Base-by-base conservation (phyloP, 2,329 filamentous ascomycete species). In the Aspergillus eucalypticola region DNA sequence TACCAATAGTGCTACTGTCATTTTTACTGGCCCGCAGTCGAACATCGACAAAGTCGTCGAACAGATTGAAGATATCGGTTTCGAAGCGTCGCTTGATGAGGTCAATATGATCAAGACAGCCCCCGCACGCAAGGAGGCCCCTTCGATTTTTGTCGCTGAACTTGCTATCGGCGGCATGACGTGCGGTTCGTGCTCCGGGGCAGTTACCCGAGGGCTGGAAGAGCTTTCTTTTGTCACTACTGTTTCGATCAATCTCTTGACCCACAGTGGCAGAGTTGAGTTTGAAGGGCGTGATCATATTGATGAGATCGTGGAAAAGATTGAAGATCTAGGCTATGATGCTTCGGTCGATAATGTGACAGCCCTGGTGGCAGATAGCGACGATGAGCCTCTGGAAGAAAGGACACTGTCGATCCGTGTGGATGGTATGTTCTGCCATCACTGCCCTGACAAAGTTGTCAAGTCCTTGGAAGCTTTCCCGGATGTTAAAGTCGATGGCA, bases 361-460 rank as follows among this genome's bases (percentile, higher is more conserved):
- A 11, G 66, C 71, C 8, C 42, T 71, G 42, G 54, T 49, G 25
- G 29, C 77, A 25, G 66, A 81, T 15, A 61, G 71, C 2, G 65
- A 75, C n/a, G 32, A 58, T 15, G 66, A 75, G 4, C 62, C 62
- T 4, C 49, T 60, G 0, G 65, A 67, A 50, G 73, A 80, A 54
- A 80, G 90, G 50, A 86, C 85, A 1, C 82, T 91, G 2, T 84
- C 88, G 58, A 86, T 93, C 59, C 76, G 76, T 41, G 79, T 94
- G 52, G 83, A 89, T 53, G 90, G 90, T 52, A 88, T 93, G 77
- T 91, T 90, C 74, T 93, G 90, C 74, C 81, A 84, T 13, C 86
- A 90, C 68, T 93, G 90, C 66, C 88, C 89, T 0, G 78, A 81
- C 32, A 79, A 74, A 48, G 68, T 81, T 11, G 54, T 75, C 10